Evolutionary conservation across 1,284 basidiomycete genomes (phyloP).

Genomic region (Ustilago nuda): DNA sequence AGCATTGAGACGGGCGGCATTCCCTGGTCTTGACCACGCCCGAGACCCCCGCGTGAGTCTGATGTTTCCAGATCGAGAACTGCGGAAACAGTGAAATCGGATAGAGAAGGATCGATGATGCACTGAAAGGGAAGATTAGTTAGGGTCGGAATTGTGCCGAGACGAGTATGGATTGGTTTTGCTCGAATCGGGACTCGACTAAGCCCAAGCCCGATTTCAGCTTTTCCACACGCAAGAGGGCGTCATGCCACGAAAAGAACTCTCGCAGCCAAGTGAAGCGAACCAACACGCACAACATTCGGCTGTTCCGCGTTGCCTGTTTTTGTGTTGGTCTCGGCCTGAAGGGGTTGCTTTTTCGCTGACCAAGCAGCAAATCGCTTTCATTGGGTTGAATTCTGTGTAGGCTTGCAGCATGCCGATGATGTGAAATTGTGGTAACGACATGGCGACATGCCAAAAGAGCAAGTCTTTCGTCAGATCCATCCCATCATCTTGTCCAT

Average conservation of each 20-base stretch:
- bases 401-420: neutral
- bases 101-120: neutral
- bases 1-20: slow-evolving; percentile 16
- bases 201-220: neutral
- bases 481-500: neutral
- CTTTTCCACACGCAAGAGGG: neutral
- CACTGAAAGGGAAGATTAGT: neutral
- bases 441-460: neutral
- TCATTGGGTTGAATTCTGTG: neutral
- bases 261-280: neutral
- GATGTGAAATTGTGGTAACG: neutral
- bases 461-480: neutral
- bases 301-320: slow-evolving; percentile 1
- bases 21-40: slow-evolving; percentile 6
- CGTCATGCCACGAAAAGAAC: neutral
- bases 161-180: neutral
- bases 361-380: neutral
- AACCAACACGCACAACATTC: neutral
- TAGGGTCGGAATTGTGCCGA: neutral
- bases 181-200: neutral
- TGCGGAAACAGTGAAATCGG: neutral
- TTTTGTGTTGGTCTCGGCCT: slow-evolving; percentile 30
- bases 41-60: neutral
- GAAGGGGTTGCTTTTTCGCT: neutral
- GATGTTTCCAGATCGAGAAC: neutral